Base-by-base conservation (phyloP, 2,329 filamentous ascomycete species). In the Cadophora luteo-olivacea region DNA sequence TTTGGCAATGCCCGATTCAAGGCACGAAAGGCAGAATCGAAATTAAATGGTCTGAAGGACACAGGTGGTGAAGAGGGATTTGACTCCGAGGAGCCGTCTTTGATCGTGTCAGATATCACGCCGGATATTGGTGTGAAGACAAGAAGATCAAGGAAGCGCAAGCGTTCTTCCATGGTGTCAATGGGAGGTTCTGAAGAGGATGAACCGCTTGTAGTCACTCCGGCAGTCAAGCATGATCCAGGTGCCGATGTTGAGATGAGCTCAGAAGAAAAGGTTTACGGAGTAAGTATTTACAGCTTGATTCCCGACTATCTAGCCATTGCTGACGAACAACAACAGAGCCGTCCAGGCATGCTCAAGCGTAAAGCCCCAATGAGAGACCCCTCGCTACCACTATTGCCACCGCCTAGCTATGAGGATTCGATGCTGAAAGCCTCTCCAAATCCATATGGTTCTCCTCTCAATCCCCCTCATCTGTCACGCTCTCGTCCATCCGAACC, bases 1-100 rank as follows among this genome's bases (percentile, higher is more conserved):
- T 62, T 62, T 33, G 60, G 60, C 25, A 62, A 62, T 33, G 60
- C 60, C 33, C 41, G 45, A 12, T 60, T 60, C 33, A 60, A 60
- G 36, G 57, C 57, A 8, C 41, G 57, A 29, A 60, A 60, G 36
- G 22, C 45, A 49, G 45, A 49, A 49, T 49, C 24, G n/a, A 48
- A 62, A n/a, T 9, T 19, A 12, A 49, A 29, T n/a, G 60, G 29
- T 32, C 24, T 14, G 3, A 49, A 51, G 41, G 38, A 49, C 2
- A 41, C 7, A 16, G 29, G 41, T 33, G 45, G 22, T 8, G 36
- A 62, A 33, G 57, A 60, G 12, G 60, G 24, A 33, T 32, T 41
- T 14, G 60, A 62, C 4, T 38, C 22, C 12, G 60, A 62, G 45
- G 60, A 62, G 24, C 19, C 45, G n/a, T 49, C 45, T 49, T 22